These are phyloP conservation scores for Plasmodium falciparum DNA, from an alignment of 169 alveolate genomes.

Conservation along the genomic window DNA sequence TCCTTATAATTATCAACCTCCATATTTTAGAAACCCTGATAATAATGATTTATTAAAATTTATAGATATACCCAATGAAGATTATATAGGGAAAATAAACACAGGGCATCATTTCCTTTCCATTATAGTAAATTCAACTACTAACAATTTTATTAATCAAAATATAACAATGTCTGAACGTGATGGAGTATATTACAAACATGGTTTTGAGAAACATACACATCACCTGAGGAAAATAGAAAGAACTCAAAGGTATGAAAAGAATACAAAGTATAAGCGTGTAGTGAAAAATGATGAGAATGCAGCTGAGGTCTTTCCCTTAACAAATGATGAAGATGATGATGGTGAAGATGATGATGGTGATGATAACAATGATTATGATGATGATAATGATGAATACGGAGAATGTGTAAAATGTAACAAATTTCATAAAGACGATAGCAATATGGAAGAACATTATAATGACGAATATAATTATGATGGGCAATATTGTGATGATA, in stretches of 20 bases:
- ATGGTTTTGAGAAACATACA: too few species aligned
- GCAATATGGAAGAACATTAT: neutral
- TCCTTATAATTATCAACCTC: constrained; percentile 89
- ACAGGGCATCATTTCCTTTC: constrained; percentile 80
- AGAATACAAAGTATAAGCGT: too few species aligned
- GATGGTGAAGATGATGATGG: neutral
- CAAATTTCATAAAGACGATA: neutral
- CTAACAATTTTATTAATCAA: constrained; percentile 25
- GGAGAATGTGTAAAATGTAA: too few species aligned
- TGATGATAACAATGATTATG: neutral
- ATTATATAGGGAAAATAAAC: constrained; percentile 82
- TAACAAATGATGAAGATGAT: neutral
- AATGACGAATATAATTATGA: neutral
- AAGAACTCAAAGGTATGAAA: too few species aligned
- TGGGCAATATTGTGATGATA: too few species aligned
- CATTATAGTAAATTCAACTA: constrained; percentile 79
- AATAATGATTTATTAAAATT: constrained; percentile 76
- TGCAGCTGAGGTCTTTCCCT: neutral
- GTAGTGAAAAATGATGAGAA: too few species aligned
- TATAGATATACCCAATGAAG: constrained; percentile 79
- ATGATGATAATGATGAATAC: neutral
- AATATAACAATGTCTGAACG: too few species aligned
- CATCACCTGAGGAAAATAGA: too few species aligned
- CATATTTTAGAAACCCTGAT: constrained; percentile 84
- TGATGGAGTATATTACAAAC: too few species aligned